phyloP scores from a whole-genome alignment of 2,329 filamentous ascomycete genomes.

The Drechslerella stenobrocha region DNA sequence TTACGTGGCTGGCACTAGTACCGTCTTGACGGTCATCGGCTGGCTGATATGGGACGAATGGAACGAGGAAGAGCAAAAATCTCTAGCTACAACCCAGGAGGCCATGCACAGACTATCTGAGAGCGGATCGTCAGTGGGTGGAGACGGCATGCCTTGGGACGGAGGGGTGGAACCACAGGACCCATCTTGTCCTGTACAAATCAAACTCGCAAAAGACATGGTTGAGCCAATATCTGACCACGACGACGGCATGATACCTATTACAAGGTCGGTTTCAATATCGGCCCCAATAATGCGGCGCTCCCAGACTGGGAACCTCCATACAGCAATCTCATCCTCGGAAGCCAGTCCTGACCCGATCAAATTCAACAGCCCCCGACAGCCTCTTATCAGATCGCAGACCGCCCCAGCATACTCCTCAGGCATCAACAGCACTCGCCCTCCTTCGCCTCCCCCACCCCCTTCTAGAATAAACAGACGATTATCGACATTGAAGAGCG shows the following conservation, averaged over 20 bases:
- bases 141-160: constrained; percentile 2
- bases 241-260: constrained; percentile 10
- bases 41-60: constrained; percentile 82
- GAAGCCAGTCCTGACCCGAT: neutral
- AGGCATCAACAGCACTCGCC: constrained; percentile 56
- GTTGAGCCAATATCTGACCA: constrained; percentile 50
- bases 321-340: constrained; percentile 12
- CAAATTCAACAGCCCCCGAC: constrained; percentile 8
- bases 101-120: neutral
- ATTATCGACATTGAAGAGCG: constrained; percentile 85
- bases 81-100: constrained; percentile 15
- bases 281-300: constrained; percentile 2
- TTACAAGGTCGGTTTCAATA: constrained; percentile 20
- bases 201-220: constrained; percentile 7
- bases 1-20: constrained; percentile 84
- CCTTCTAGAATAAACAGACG: constrained; percentile 61
- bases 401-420: constrained; percentile 54
- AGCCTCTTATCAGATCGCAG: constrained; percentile 48
- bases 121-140: neutral
- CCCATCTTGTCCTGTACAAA: neutral
- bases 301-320: neutral
- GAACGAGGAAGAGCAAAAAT: constrained; percentile 46
- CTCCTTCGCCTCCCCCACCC: constrained; percentile 59
- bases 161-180: neutral
- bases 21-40: constrained; percentile 76